These are phyloP conservation scores for Verbascum thapsus DNA, from an alignment of 257 asterid genomes.

Conservation along the genomic window DNA sequence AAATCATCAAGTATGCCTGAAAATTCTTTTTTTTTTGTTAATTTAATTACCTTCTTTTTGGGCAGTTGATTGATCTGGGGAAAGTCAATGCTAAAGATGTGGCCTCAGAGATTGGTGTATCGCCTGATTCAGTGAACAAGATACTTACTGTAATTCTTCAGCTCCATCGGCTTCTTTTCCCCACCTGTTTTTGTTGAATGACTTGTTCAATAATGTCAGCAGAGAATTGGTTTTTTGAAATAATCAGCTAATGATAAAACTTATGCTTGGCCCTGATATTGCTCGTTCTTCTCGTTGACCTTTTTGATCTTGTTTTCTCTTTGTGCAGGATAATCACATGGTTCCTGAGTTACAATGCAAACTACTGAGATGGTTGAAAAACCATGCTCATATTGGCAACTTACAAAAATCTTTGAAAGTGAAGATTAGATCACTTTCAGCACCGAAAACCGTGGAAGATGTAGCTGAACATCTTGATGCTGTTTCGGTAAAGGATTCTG, in stretches of 20 bases:
- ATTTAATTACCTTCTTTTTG: conserved; percentile 20
- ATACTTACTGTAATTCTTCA: conserved; percentile 62
- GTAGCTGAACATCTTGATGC: conserved; percentile 47
- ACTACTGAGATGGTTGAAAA: conserved; percentile 72
- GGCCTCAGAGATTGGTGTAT: conserved; percentile 79
- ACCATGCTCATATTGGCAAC: conserved; percentile 59
- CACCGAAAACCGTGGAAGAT: conserved; percentile 44
- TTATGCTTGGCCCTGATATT: neutral
- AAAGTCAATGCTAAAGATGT: conserved; percentile 67
- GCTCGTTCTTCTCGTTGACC: conserved; percentile 3
- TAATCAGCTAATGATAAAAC: neutral
- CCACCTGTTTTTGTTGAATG: conserved; percentile 23
- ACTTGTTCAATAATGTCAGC: neutral
- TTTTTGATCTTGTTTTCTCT: conserved; percentile 22
- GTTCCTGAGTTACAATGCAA: conserved; percentile 60
- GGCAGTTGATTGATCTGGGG: conserved; percentile 79
- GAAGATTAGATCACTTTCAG: conserved; percentile 51
- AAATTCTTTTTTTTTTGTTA: conserved; percentile 8
- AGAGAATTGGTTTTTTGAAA: conserved; percentile 14
- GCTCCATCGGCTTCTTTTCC: conserved; percentile 24
- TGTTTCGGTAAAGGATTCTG: conserved; percentile 52
- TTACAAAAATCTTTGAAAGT: conserved; percentile 54
- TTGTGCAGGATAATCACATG: conserved; percentile 63
- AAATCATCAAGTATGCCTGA: conserved; percentile 9
- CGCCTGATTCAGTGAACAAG: conserved; percentile 60